A percentile compares a stretch with the other conserved stretches of the same genome.
phyloP scores from a whole-genome alignment of 139 green algal species.

The Closterium sp. region DNA sequence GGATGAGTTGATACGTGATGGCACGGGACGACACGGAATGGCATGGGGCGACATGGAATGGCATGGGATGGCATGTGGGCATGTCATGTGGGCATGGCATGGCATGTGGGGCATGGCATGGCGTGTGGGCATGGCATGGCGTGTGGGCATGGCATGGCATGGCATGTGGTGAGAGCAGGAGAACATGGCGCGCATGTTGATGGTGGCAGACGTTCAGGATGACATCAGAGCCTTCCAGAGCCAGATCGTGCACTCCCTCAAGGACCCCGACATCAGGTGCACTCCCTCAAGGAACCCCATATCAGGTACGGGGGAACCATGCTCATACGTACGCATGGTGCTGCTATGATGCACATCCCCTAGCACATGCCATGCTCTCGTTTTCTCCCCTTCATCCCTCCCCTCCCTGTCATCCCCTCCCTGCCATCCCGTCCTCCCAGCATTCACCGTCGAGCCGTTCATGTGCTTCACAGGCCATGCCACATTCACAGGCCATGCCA shows the following conservation, averaged over 20 bases:
- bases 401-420: not conserved
- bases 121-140: not conserved
- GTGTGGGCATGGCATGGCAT: not conserved
- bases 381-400: too few species aligned
- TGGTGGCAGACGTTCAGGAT: constrained; percentile 52
- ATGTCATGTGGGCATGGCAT: not conserved
- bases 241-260: constrained; percentile 56
- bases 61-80: not conserved
- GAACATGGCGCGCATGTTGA: constrained; percentile 39
- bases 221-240: constrained; percentile 52
- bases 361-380: too few species aligned
- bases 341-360: too few species aligned
- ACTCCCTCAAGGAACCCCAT: too few species aligned
- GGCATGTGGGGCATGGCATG: not conserved
- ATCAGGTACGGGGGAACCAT: too few species aligned
- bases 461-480: too few species aligned
- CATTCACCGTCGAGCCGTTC: too few species aligned
- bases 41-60: not conserved
- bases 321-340: too few species aligned
- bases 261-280: constrained; percentile 59
- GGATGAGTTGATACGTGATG: not conserved
- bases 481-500: too few species aligned
- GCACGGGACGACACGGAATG: not conserved
- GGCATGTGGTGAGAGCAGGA: constrained; percentile 19
- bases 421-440: too few species aligned